A percentile compares a stretch with the other conserved stretches of the same genome.
Evolutionary conservation across 495 filamentous ascomycete genomes (phyloP).

Genomic region (Talaromyces ruber): DNA sequence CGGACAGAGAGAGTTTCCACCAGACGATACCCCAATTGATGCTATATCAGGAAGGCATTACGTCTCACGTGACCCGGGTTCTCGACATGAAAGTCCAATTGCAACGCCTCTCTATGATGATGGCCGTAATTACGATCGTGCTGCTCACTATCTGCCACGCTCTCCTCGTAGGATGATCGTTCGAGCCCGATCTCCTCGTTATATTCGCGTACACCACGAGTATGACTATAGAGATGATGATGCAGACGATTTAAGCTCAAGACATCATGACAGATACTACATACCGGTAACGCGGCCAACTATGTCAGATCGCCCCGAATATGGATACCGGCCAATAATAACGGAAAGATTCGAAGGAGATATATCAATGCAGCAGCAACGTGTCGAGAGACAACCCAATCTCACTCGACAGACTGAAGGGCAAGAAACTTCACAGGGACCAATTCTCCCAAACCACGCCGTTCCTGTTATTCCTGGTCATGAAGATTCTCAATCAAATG

Average conservation of each 20-base stretch:
- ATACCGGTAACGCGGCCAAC: background rate
- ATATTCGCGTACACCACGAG: background rate
- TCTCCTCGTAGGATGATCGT: background rate
- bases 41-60: background rate
- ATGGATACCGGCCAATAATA: background rate
- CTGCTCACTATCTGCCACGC: background rate
- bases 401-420: background rate
- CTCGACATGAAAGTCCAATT: background rate
- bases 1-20: constrained; percentile 14
- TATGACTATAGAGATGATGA: background rate
- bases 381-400: background rate
- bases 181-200: background rate
- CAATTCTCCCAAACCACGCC: background rate
- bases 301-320: background rate
- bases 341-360: background rate
- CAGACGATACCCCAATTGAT: background rate
- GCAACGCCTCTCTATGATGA: background rate
- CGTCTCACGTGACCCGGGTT: background rate
- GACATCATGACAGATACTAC: constrained; percentile 1
- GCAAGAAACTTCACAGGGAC: background rate
- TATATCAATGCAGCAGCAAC: background rate
- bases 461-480: background rate
- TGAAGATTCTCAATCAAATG: constrained; percentile 1
- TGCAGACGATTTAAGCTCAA: background rate
- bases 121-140: background rate